Evolutionary conservation across 768 basidiomycete species (phyloP).

Genomic region (Crassisporium funariophilum): DNA sequence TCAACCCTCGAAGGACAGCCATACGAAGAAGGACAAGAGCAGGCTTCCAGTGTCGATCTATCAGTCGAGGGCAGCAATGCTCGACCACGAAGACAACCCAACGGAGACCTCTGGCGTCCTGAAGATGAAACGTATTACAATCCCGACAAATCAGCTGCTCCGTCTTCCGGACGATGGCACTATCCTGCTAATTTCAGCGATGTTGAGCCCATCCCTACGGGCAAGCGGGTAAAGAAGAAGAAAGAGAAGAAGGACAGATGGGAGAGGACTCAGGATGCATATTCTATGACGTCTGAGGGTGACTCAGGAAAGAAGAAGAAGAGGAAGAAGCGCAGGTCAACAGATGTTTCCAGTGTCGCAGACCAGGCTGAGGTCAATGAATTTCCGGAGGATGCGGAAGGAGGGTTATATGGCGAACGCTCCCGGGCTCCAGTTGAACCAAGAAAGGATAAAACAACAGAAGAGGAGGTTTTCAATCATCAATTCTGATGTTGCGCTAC

Average conservation of each 20-base stretch:
- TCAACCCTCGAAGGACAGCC: conserved; percentile 72
- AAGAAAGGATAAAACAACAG: conserved; percentile 30
- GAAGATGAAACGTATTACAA: conserved; percentile 80
- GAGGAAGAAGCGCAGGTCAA: conserved; percentile 61
- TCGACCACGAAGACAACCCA: conserved; percentile 36
- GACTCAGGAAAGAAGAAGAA: conserved; percentile 49
- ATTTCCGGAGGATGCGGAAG: conserved; percentile 74
- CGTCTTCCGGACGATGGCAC: conserved; percentile 68
- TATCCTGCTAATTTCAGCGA: conserved; percentile 88
- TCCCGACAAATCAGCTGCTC: conserved; percentile 38
- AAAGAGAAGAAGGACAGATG: conserved; percentile 86
- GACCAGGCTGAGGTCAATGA: conserved; percentile 46
- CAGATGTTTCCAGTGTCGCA: conserved; percentile 35
- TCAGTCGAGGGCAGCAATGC: conserved; percentile 29
- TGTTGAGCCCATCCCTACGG: conserved; percentile 39
- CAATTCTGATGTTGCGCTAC: conserved; percentile 13
- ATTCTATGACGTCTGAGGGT: conserved; percentile 46
- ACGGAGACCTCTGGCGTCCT: conserved; percentile 69
- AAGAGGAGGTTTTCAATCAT: conserved; percentile 53
- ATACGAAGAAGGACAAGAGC: conserved; percentile 80
- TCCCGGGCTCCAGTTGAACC: conserved; percentile 14
- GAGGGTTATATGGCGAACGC: conserved; percentile 57
- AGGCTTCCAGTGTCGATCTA: conserved; percentile 43
- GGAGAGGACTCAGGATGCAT: conserved; percentile 86
- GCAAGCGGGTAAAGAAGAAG: conserved; percentile 56